Evolutionary conservation across 2,329 filamentous ascomycete genomes (phyloP).

Genomic region (Nothophaeocryptopus gaeumannii): DNA sequence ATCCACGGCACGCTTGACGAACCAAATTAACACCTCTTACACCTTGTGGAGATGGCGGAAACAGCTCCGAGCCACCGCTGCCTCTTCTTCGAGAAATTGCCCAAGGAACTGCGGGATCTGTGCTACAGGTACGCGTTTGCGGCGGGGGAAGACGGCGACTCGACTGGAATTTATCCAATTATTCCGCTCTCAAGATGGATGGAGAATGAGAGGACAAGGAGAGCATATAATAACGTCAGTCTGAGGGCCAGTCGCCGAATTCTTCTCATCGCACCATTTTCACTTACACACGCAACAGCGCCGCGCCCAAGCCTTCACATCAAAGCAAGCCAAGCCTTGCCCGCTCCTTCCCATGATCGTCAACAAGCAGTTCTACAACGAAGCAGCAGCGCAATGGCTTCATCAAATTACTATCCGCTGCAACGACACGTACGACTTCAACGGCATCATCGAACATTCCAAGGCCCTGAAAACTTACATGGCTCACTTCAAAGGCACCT

Average conservation of each 20-base stretch:
- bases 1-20: no score
- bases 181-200: neutral
- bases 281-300: no score
- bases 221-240: neutral
- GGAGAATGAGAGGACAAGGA: neutral
- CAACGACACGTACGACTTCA: neutral
- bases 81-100: neutral
- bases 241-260: no score
- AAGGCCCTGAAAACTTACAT: neutral
- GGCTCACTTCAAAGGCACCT: neutral
- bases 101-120: constrained; percentile 1
- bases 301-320: neutral
- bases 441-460: neutral
- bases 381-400: constrained; percentile 4
- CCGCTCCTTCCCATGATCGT: constrained; percentile 4
- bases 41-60: no score
- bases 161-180: neutral
- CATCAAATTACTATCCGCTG: constrained; percentile 44
- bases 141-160: neutral
- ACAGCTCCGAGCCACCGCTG: no score
- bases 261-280: no score
- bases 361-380: constrained; percentile 10
- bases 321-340: neutral
- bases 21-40: no score
- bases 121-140: constrained; percentile 3